Conservation (phyloP, 768 basidiomycete genomes). For the Gautieria morchelliformis region DNA sequence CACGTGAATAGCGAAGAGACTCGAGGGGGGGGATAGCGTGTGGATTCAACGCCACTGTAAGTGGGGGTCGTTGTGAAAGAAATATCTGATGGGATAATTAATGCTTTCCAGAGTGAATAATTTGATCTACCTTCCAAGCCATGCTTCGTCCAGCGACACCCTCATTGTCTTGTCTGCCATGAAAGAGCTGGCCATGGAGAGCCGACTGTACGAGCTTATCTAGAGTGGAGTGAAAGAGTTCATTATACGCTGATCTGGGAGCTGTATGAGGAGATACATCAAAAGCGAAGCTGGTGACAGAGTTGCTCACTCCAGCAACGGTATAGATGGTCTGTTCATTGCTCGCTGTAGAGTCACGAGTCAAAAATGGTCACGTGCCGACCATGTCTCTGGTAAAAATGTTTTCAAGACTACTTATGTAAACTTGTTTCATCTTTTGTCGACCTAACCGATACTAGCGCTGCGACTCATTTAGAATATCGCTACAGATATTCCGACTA, state of each 20-base stretch:
- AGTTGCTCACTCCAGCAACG: slow-evolving; percentile 5
- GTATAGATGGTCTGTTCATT: slow-evolving; percentile 3
- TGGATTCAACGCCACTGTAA: slow-evolving; percentile 22
- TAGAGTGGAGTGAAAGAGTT: slow-evolving; percentile 4
- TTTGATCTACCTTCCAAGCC: slow-evolving; percentile 64
- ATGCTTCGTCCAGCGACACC: slow-evolving; percentile 69
- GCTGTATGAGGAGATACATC: background rate
- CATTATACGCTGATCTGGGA: slow-evolving; percentile 3
- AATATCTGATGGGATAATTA: slow-evolving; percentile 46
- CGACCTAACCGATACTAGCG: no score
- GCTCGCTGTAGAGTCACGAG: background rate
- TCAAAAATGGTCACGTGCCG: no score
- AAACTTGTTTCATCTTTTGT: no score
- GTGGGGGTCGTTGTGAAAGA: slow-evolving; percentile 46
- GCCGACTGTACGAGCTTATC: slow-evolving; percentile 56
- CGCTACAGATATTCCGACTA: no score
- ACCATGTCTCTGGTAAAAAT: no score
- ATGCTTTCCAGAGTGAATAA: background rate
- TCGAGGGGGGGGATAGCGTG: slow-evolving; percentile 18
- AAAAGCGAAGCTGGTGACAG: background rate
- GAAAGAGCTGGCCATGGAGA: slow-evolving; percentile 50
- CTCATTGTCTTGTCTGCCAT: slow-evolving; percentile 27
- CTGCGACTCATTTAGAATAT: no score
- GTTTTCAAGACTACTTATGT: no score
- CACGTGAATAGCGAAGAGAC: slow-evolving; percentile 39